phyloP scores from a whole-genome alignment of 306 rosid species.

The Abrus pulchellus region DNA sequence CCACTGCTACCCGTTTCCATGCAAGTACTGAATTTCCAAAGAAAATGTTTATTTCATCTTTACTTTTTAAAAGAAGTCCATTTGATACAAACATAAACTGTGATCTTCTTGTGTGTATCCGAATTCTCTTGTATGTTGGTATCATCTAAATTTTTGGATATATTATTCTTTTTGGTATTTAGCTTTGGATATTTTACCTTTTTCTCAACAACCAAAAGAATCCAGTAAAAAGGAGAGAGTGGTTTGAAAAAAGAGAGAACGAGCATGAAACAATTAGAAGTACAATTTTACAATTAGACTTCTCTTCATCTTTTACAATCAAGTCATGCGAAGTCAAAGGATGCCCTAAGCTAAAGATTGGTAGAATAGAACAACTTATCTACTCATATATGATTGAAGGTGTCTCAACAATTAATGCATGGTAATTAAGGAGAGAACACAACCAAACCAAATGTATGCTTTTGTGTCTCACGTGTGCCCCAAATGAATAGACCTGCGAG shows the following conservation, averaged over 20 bases:
- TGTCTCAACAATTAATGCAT: slow-evolving; percentile 11
- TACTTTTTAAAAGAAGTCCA: too few relatives aligned
- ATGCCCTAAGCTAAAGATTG: slow-evolving; percentile 45
- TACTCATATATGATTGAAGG: slow-evolving; percentile 10
- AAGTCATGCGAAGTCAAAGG: slow-evolving; percentile 30
- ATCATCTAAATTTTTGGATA: too few relatives aligned
- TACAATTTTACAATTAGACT: slow-evolving; percentile 15
- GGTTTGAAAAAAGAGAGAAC: not conserved
- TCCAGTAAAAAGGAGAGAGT: not conserved
- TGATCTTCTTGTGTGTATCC: too few relatives aligned
- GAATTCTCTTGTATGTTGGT: too few relatives aligned
- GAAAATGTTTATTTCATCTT: too few relatives aligned
- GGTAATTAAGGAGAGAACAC: not conserved
- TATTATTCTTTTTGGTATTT: too few relatives aligned
- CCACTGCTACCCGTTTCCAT: too few relatives aligned
- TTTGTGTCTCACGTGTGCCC: slow-evolving; percentile 17
- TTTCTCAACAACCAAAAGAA: not conserved
- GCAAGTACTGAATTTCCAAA: too few relatives aligned
- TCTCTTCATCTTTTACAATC: slow-evolving; percentile 25
- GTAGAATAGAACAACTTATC: slow-evolving; percentile 1
- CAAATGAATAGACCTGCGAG: slow-evolving; percentile 7
- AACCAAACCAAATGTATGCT: not conserved
- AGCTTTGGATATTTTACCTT: too few relatives aligned
- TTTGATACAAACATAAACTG: too few relatives aligned
- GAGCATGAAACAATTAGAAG: not conserved